phyloP scores from a whole-genome alignment of 2,329 filamentous ascomycete species.

The Hypoxylon sp. region DNA sequence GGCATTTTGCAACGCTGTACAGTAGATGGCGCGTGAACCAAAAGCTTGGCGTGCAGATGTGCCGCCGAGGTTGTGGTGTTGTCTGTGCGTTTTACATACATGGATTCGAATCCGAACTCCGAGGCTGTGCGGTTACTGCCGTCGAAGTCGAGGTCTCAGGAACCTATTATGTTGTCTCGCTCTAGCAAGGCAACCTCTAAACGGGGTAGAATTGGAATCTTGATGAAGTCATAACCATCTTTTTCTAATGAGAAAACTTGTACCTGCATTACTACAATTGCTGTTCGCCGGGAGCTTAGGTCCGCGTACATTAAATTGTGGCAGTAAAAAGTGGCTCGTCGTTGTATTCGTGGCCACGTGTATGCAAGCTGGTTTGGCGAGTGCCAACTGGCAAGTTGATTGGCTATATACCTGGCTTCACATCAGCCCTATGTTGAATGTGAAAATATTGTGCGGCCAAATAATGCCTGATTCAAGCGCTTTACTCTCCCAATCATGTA shows the following conservation, averaged over 20 bases:
- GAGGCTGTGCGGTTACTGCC: slow-evolving; percentile 9
- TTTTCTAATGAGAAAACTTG: slow-evolving; percentile 13
- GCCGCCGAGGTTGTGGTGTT: slow-evolving; percentile 11
- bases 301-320: slow-evolving; percentile 13
- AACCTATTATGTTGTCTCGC: slow-evolving; percentile 19
- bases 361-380: slow-evolving; percentile 33
- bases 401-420: slow-evolving; percentile 28
- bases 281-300: slow-evolving; percentile 13
- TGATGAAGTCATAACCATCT: slow-evolving; percentile 29
- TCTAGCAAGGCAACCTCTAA: slow-evolving; percentile 25
- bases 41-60: slow-evolving; percentile 33
- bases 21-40: slow-evolving; percentile 38
- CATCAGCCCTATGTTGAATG: slow-evolving; percentile 35
- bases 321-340: slow-evolving; percentile 34
- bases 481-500: slow-evolving; percentile 31
- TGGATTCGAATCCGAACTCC: slow-evolving; percentile 14
- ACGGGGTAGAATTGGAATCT: background rate
- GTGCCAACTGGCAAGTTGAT: slow-evolving; percentile 22
- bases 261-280: slow-evolving; percentile 33
- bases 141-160: slow-evolving; percentile 7
- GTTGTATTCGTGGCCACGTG: slow-evolving; percentile 37
- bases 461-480: slow-evolving; percentile 24
- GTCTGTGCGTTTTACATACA: slow-evolving; percentile 21
- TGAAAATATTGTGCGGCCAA: slow-evolving; percentile 22
- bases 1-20: slow-evolving; percentile 11